Evolutionary conservation across 257 asterid species (phyloP), one percentile per base, ranked within the genome.

Genomic region (Solanum lycopersicoides): DNA sequence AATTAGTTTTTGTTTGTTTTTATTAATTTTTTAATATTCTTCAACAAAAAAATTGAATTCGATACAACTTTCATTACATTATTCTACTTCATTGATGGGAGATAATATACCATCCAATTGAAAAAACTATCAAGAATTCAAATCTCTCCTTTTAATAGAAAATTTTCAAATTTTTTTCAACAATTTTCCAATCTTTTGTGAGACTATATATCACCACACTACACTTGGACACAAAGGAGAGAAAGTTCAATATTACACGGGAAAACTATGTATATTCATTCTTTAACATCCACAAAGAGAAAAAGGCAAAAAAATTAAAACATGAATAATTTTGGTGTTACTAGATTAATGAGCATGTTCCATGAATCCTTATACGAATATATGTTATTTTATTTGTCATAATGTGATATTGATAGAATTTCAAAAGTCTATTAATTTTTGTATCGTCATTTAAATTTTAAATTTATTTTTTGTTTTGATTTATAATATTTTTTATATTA

Each of bases 401-500:
- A 15, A 15, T 6, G 10, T 53, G 63, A 3, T 15, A 53, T 6
- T 53, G 23, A 53, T 53, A 50, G 23, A 15, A 50, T 53, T 53
- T 53, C 3, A 53, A 16, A 5, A 16, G 23, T 2, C 4, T 1
- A 0, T 5, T 15, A 16, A 53, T 6, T 0, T 2, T 16, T 53
- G 16, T 53, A 53, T 16, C 7, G 9, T 16, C 8, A 2, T 53
- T 16, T 5, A 53, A 53, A 15, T 16, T 53, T 53, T 53, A 0
- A 53, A 53, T 15, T 50, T 53, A 16, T 16, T 53, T 14, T 14
- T 50, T 50, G 15, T 50, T 50, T 3, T 50, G 23, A 50, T 50
- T 50, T 50, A 0, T 15, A 50, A 1, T 50, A 2, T 6, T 50
- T 50, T 15, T 53, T 53, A 16, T 8, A 16, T 6, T 3, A 53